Base-by-base conservation (phyloP, 2,329 filamentous ascomycete species). In the Dendryphion nanum region DNA sequence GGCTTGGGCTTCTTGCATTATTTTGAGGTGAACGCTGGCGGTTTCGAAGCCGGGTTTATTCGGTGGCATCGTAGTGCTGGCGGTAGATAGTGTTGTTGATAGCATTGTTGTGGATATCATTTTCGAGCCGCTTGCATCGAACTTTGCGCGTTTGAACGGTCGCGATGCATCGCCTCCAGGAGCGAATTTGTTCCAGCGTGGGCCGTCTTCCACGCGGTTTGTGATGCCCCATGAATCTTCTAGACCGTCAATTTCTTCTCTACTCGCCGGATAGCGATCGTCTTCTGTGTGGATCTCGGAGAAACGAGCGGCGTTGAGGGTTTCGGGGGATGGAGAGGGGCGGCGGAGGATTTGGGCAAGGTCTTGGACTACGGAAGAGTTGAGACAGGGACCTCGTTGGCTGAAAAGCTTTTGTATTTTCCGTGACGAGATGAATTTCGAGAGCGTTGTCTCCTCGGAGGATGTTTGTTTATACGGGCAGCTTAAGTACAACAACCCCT, bases 401-500 rank as follows among this genome's bases (percentile, higher is more conserved):
- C 75, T 74, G 43, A 83, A 76, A 18, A 71, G 68, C 23, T 67
- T 67, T 14, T 69, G 75, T 45, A 77, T 79, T 62, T 65, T 63
- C 33, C 68, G 63, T 1, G 75, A 69, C 0, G 79, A 75, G 15
- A 96, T 69, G 53, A 95, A 96, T 1, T 76, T 75, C 1, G 88
- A 93, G 13, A 91, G 61, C 6, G 76, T 79, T 0, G 83, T 81
- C 40, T 81, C 72, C 48, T 82, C 76, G 18, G 70, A 63, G 39
- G 79, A 76, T 6, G 83, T 80, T 42, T 81, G 83, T 50, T 81
- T 82, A 24, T 83, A 64, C 0, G 90, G 88, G 48, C 81, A 87
- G 61, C 89, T 95, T 38, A 97, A 72, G 53, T 95, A 95, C 1
- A 98, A 70, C 19, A 97, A 68, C 1, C 81, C 83, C 61, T 97